Conservation (phyloP, 129 eudicot genomes). For the Glebionis coronaria region DNA sequence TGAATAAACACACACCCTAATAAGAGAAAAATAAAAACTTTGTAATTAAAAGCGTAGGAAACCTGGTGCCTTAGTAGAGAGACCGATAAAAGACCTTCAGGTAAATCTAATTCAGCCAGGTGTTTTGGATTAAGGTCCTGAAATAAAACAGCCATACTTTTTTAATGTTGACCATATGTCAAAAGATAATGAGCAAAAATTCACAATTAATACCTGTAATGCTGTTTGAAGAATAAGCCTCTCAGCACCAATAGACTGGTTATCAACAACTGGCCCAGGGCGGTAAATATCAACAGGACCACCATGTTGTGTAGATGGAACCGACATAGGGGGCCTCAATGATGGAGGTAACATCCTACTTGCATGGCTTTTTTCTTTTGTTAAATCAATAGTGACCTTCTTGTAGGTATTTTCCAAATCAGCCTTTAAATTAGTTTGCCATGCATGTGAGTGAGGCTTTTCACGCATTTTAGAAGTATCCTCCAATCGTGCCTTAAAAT, state of each 20-base stretch:
- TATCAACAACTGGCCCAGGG: constrained; percentile 48
- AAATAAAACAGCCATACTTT: constrained; percentile 18
- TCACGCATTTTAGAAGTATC: constrained; percentile 11
- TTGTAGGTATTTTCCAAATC: constrained; percentile 25
- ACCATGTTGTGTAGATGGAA: constrained; percentile 33
- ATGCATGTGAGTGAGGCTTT: constrained; percentile 24
- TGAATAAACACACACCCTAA: constrained; percentile 7
- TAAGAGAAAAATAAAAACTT: not conserved
- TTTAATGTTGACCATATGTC: not conserved
- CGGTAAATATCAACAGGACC: constrained; percentile 40
- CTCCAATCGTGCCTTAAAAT: constrained; percentile 30
- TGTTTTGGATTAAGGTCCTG: constrained; percentile 78
- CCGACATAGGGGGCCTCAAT: constrained; percentile 24
- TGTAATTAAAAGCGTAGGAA: constrained; percentile 16
- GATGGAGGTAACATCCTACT: constrained; percentile 43
- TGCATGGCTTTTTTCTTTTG: constrained; percentile 36
- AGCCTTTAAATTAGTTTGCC: constrained; percentile 35
- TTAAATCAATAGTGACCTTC: constrained; percentile 29
- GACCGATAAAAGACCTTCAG: constrained; percentile 67
- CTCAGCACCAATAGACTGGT: constrained; percentile 53
- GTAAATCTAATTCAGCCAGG: constrained; percentile 51
- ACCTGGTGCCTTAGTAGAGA: constrained; percentile 95
- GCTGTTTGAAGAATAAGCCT: constrained; percentile 69
- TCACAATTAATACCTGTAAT: constrained; percentile 53
- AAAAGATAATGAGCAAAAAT: not conserved